These are phyloP conservation scores for Ogataea pignaliae DNA, from an alignment of 805 yeast genomes.

Conservation along the genomic window DNA sequence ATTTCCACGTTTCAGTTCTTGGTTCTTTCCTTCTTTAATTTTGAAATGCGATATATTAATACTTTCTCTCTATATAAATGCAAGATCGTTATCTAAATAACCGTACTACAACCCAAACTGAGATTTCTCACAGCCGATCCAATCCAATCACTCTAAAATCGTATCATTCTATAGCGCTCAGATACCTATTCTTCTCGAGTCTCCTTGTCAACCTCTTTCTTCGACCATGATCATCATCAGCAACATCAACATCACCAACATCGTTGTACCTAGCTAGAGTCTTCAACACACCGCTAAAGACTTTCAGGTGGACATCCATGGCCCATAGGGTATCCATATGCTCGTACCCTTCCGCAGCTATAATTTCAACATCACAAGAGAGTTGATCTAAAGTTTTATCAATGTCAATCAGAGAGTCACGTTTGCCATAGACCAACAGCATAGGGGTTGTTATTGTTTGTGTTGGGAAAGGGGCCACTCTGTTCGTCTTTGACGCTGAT, in stretches of 20 bases:
- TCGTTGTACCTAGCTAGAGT: constrained; percentile 2
- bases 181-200: no score
- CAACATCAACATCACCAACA: neutral
- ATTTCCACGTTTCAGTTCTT: no score
- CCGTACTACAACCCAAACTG: no score
- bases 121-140: no score
- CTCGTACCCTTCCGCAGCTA: constrained; percentile 68
- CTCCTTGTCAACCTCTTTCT: neutral
- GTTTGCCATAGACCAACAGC: constrained; percentile 70
- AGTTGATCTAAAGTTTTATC: constrained; percentile 65
- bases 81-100: no score
- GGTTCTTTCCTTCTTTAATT: no score
- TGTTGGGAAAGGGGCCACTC: constrained; percentile 59
- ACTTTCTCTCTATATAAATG: no score
- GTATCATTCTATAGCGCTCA: no score
- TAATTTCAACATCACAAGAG: constrained; percentile 39
- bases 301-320: constrained; percentile 46
- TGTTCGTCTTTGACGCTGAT: constrained; percentile 32
- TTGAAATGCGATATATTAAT: no score
- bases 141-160: no score
- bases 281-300: constrained; percentile 26
- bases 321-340: constrained; percentile 94
- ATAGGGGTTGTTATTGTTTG: constrained; percentile 69
- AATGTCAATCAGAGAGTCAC: constrained; percentile 84
- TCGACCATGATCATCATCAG: neutral